These are phyloP conservation scores for Jatropha curcas DNA, from an alignment of 345 rosid genomes.

Conservation along the genomic window DNA sequence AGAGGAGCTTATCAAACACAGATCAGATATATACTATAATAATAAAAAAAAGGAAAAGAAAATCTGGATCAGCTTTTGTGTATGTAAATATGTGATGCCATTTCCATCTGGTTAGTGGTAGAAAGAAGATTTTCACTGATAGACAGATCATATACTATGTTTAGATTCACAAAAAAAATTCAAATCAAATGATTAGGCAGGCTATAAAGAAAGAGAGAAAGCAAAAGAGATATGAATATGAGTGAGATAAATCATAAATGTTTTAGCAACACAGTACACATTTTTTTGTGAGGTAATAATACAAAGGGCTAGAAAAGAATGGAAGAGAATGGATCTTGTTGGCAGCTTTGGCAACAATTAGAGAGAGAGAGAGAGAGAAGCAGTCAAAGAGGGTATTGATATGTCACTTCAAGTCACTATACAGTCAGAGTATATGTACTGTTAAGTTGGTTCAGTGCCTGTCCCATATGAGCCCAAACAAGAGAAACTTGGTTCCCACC, in stretches of 20 bases:
- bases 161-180: slow-evolving; percentile 14
- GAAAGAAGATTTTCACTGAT: slow-evolving; percentile 19
- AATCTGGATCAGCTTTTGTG: slow-evolving; percentile 19
- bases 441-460: slow-evolving; percentile 16
- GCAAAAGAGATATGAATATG: background rate
- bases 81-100: slow-evolving; percentile 16
- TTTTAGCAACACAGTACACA: background rate
- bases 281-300: background rate
- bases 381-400: slow-evolving; percentile 23
- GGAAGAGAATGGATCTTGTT: slow-evolving; percentile 34
- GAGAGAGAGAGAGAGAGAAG: slow-evolving; percentile 8
- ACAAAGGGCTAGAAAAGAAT: background rate
- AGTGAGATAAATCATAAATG: no score
- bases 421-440: slow-evolving; percentile 27
- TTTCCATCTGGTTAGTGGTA: slow-evolving; percentile 9
- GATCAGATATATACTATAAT: no score
- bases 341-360: slow-evolving; percentile 33
- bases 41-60: background rate
- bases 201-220: slow-evolving; percentile 2
- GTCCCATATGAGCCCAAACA: slow-evolving; percentile 18
- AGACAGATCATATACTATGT: slow-evolving; percentile 39
- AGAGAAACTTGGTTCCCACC: background rate
- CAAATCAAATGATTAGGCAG: slow-evolving; percentile 47
- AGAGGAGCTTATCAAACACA: slow-evolving; percentile 17
- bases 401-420: slow-evolving; percentile 43